phyloP scores from a whole-genome alignment of 1,139 yeast genomes.

The Taphrina wiesneri region DNA sequence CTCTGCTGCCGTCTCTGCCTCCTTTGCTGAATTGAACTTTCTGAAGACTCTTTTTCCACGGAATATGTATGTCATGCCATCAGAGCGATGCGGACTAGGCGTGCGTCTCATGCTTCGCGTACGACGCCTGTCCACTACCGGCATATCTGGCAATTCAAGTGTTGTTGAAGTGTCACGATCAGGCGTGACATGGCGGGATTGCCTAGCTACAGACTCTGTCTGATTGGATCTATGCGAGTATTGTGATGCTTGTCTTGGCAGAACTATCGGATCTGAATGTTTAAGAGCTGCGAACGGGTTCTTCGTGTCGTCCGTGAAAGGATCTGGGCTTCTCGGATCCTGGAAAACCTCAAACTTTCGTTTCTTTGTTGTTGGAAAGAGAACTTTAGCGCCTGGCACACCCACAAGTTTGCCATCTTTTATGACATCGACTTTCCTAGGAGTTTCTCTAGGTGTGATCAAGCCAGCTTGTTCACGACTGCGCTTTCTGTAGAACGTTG shows the following conservation, averaged over 20 bases:
- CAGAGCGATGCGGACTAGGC: constrained; percentile 9
- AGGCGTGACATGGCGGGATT: neutral
- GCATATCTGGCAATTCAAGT: neutral
- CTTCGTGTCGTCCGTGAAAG: constrained; percentile 10
- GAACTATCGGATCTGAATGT: neutral
- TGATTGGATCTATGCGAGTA: neutral
- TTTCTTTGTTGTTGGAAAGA: constrained; percentile 5
- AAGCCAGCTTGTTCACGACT: constrained; percentile 24
- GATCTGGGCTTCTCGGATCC: constrained; percentile 23
- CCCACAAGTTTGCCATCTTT: neutral
- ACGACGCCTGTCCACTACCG: neutral
- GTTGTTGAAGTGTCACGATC: neutral
- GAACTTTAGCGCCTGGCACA: constrained; percentile 17
- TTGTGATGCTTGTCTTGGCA: neutral
- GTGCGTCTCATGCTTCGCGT: neutral
- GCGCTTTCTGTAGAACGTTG: constrained; percentile 5
- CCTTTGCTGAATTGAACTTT: constrained; percentile 10
- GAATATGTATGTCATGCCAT: constrained; percentile 27
- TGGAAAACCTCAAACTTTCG: constrained; percentile 21
- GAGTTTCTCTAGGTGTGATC: constrained; percentile 30
- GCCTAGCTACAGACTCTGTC: neutral
- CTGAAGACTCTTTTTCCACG: constrained; percentile 27
- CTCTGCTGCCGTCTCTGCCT: neutral
- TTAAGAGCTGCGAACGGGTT: constrained; percentile 14
- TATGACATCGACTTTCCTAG: neutral